Evolutionary conservation across 805 yeast species (phyloP).

Genomic region (Kodamaea kakaduensis): DNA sequence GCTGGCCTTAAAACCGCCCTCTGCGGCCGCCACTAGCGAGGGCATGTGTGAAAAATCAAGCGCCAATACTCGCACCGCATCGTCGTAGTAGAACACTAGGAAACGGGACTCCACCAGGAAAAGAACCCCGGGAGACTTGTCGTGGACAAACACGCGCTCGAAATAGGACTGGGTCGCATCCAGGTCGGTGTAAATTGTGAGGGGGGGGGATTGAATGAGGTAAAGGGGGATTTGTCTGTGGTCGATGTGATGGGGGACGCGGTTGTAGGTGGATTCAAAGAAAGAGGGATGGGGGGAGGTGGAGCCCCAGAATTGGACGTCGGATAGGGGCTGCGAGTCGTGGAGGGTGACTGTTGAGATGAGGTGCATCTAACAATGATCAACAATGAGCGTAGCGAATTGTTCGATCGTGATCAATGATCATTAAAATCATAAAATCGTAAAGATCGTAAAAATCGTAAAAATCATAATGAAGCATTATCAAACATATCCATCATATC

Average conservation of each 20-base stretch:
- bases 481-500: no score
- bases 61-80: neutral
- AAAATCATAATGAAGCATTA: no score
- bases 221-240: constrained; percentile 22
- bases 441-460: no score
- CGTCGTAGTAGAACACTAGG: constrained; percentile 23
- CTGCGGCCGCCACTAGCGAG: constrained; percentile 1
- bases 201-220: constrained; percentile 18
- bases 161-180: constrained; percentile 19
- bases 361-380: no score
- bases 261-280: neutral
- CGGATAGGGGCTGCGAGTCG: constrained; percentile 11
- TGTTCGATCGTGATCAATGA: no score
- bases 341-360: constrained; percentile 2
- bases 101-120: constrained; percentile 14
- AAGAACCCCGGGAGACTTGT: constrained; percentile 18
- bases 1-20: neutral
- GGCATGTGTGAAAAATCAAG: constrained; percentile 4
- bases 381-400: no score
- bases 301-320: constrained; percentile 22
- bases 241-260: constrained; percentile 15
- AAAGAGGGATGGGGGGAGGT: neutral
- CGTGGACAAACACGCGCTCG: constrained; percentile 13
- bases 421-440: no score
- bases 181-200: constrained; percentile 20